Conservation (phyloP, 192 early-diverging fungal genomes). For the Glomus cerebriforme region DNA sequence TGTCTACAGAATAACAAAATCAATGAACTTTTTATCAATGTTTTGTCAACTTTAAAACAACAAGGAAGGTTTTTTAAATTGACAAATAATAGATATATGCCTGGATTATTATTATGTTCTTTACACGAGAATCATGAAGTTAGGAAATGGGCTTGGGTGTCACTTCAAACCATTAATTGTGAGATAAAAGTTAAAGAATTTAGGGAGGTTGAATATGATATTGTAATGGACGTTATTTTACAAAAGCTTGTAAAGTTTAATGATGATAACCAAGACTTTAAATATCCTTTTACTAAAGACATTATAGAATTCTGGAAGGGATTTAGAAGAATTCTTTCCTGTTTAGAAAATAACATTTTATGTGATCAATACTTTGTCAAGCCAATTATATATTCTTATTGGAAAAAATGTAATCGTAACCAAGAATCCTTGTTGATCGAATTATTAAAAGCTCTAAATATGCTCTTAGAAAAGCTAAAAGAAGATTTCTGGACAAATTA, state of each 20-base stretch:
- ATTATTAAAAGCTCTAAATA: too few relatives aligned
- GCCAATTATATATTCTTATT: neutral
- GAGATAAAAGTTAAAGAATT: neutral
- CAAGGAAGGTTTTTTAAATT: neutral
- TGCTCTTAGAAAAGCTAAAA: too few relatives aligned
- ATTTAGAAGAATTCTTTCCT: neutral
- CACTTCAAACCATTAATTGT: neutral
- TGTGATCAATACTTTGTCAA: neutral
- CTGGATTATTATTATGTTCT: neutral
- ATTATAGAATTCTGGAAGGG: neutral
- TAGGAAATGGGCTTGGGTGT: neutral
- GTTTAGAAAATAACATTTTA: neutral
- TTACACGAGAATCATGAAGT: neutral
- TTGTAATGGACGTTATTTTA: neutral
- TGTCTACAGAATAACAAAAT: neutral
- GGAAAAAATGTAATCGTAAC: too few relatives aligned
- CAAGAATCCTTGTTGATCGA: too few relatives aligned
- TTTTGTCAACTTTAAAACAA: neutral
- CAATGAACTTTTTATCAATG: neutral
- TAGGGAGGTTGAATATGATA: neutral
- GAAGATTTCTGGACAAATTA: too few relatives aligned
- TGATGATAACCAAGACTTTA: neutral
- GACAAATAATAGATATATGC: neutral
- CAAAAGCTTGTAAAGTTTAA: neutral
- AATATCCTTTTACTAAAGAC: neutral